These are phyloP conservation scores for Calonectria fujianensis DNA, from an alignment of 2,329 filamentous ascomycete species.

Conservation along the genomic window DNA sequence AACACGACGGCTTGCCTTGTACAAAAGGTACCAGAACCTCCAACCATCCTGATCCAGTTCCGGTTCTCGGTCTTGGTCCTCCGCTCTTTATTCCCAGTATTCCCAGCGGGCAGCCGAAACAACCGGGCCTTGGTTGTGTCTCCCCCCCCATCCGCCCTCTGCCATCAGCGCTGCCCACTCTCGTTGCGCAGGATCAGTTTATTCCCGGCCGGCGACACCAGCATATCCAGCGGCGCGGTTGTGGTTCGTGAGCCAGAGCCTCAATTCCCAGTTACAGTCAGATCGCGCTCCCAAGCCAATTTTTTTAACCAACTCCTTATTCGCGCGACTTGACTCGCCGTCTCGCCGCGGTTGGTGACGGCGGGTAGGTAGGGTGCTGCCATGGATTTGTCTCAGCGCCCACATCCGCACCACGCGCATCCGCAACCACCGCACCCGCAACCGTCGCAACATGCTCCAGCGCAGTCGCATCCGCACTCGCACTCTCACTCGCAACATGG, in stretches of 20 bases:
- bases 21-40: slow-evolving; percentile 23
- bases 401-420: slow-evolving; percentile 46
- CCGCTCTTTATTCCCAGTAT: slow-evolving; percentile 58
- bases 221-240: slow-evolving; percentile 32
- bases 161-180: slow-evolving; percentile 14
- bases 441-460: slow-evolving; percentile 47
- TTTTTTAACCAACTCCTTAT: slow-evolving; percentile 16
- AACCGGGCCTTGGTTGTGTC: slow-evolving; percentile 21
- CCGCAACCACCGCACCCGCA: slow-evolving; percentile 47
- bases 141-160: slow-evolving; percentile 21
- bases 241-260: slow-evolving; percentile 40
- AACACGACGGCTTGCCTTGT: slow-evolving; percentile 24
- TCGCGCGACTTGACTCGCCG: slow-evolving; percentile 33
- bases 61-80: slow-evolving; percentile 43
- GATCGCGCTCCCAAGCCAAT: slow-evolving; percentile 9
- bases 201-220: slow-evolving; percentile 46
- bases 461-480: slow-evolving; percentile 36
- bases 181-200: slow-evolving; percentile 35
- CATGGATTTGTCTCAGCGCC: slow-evolving; percentile 56
- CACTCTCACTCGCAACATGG: slow-evolving; percentile 29
- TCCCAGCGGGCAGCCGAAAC: slow-evolving; percentile 50
- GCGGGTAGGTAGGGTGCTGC: slow-evolving; percentile 39
- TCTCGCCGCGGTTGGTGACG: slow-evolving; percentile 33
- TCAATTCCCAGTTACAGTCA: slow-evolving; percentile 28
- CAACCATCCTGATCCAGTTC: slow-evolving; percentile 39